Conservation (phyloP, 306 rosid species). For the Quercus wislizeni region DNA sequence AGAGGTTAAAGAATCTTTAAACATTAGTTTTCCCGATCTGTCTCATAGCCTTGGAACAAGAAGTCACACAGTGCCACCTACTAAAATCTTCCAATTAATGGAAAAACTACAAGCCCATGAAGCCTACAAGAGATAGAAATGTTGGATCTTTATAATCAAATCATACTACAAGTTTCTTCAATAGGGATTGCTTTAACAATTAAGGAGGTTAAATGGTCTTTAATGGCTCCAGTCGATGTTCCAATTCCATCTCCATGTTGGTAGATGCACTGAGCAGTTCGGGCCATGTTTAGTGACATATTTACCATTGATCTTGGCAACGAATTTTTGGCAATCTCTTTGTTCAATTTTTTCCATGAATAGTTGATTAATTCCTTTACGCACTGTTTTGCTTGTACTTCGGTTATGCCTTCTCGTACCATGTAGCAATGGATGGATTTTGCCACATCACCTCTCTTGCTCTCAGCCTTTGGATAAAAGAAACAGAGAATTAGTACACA, state of each 20-base stretch:
- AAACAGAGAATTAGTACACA: background rate
- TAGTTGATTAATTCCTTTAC: constrained; percentile 5
- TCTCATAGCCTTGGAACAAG: too few species aligned
- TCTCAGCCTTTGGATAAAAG: constrained; percentile 17
- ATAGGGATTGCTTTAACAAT: constrained; percentile 21
- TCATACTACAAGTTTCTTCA: background rate
- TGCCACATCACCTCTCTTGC: constrained; percentile 35
- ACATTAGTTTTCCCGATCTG: too few species aligned
- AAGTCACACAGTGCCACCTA: too few species aligned
- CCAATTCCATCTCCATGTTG: constrained; percentile 33
- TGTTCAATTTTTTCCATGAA: constrained; percentile 28
- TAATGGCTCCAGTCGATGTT: constrained; percentile 20
- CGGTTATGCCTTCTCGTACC: constrained; percentile 16
- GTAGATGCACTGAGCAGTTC: constrained; percentile 20
- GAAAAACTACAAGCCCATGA: too few species aligned
- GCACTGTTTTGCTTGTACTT: constrained; percentile 21
- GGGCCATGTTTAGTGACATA: constrained; percentile 27
- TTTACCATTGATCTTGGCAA: constrained; percentile 19
- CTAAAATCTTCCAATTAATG: too few species aligned
- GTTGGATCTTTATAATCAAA: too few species aligned
- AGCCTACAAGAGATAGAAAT: too few species aligned
- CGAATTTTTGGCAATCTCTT: background rate
- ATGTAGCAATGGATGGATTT: constrained; percentile 27
- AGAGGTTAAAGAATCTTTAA: too few species aligned
- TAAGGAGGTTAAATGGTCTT: constrained; percentile 13